Conservation (phyloP, 495 filamentous ascomycete species). For the Talaromyces nanjingensis region DNA sequence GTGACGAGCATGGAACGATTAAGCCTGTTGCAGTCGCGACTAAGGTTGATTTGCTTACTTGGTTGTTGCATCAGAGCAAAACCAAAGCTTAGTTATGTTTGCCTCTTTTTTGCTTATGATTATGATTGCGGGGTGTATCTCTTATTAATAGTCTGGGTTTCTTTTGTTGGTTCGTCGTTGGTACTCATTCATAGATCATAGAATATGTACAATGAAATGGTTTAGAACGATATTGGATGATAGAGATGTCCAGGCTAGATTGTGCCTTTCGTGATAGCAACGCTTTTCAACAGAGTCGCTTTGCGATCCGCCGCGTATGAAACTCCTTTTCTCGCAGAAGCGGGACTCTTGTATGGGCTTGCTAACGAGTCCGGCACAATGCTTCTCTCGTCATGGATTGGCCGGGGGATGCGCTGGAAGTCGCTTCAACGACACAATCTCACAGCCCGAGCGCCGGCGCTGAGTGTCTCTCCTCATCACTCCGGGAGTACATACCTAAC, state of each 20-base stretch:
- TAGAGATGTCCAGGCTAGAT: background rate
- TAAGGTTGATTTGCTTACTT: constrained; percentile 93
- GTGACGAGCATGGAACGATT: constrained; percentile 47
- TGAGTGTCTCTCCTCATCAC: background rate
- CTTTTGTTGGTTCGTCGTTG: background rate
- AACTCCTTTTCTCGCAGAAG: background rate
- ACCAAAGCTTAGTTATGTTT: background rate
- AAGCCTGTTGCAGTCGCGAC: constrained; percentile 88
- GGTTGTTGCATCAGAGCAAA: constrained; percentile 67
- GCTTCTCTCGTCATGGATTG: background rate
- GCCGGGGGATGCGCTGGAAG: background rate
- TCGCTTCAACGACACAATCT: background rate
- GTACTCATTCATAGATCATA: background rate
- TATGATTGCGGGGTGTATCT: background rate
- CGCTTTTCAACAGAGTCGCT: background rate
- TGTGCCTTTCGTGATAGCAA: background rate
- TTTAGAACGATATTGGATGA: background rate
- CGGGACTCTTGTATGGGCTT: background rate
- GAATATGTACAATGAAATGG: background rate
- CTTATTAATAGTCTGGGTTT: background rate
- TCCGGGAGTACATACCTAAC: background rate
- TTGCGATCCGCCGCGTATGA: background rate
- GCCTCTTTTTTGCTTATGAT: background rate
- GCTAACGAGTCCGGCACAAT: background rate
- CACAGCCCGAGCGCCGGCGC: background rate